Conservation (phyloP, 2,329 filamentous ascomycete genomes). For the Neofusicoccum ribis region DNA sequence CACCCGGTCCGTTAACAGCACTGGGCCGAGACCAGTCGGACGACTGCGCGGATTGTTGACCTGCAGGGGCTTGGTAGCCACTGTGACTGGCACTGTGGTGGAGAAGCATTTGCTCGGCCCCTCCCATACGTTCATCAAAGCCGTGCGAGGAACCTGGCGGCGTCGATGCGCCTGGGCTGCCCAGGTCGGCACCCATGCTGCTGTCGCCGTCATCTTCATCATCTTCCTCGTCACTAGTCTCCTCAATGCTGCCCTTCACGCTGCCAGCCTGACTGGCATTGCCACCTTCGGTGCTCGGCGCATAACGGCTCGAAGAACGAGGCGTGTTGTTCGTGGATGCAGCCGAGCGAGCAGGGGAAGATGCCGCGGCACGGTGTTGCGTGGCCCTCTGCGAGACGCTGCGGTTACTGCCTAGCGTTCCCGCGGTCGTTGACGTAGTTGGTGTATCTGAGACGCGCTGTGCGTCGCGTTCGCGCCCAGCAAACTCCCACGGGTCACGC, state of each 20-base stretch:
- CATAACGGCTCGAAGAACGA: slow-evolving; percentile 13
- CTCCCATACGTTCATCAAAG: not conserved
- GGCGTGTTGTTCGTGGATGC: slow-evolving; percentile 14
- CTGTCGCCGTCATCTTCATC: slow-evolving; percentile 15
- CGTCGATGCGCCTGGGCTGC: not conserved
- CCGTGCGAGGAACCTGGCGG: slow-evolving; percentile 16
- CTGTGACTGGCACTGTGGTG: slow-evolving; percentile 13
- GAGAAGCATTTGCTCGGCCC: slow-evolving; percentile 1
- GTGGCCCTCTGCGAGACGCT: slow-evolving; percentile 17
- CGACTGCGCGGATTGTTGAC: not conserved
- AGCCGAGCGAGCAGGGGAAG: slow-evolving; percentile 19
- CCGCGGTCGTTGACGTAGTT: slow-evolving; percentile 15
- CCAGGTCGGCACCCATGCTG: not conserved
- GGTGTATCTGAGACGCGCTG: slow-evolving; percentile 18
- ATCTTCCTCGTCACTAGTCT: slow-evolving; percentile 20
- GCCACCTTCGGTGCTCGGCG: slow-evolving; percentile 3
- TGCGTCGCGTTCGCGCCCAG: slow-evolving; percentile 8
- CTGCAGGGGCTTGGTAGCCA: not conserved
- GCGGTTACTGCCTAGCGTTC: slow-evolving; percentile 17
- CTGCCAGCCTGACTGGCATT: slow-evolving; percentile 11
- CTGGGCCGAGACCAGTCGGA: not conserved
- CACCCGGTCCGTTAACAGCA: not conserved
- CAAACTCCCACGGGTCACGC: slow-evolving; percentile 18
- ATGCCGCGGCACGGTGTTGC: not conserved
- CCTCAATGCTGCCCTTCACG: slow-evolving; percentile 20